Conservation (phyloP, 1,284 basidiomycete species). For the Ceratorhiza oryzae-sativae region DNA sequence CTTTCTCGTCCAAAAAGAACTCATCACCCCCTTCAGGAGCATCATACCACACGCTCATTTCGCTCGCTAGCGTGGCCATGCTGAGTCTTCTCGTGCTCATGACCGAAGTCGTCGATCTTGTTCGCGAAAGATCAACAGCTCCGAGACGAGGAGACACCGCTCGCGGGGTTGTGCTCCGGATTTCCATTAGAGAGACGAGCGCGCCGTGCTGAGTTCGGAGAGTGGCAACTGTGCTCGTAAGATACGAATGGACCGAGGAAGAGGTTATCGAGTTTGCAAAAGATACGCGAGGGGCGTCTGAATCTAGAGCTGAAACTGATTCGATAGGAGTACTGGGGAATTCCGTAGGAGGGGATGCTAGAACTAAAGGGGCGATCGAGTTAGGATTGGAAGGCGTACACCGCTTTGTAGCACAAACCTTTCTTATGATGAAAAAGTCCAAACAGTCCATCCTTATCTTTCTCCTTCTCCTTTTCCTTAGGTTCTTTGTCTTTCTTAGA, state of each 20-base stretch:
- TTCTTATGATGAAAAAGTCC: slow-evolving; percentile 41
- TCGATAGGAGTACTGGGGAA: slow-evolving; percentile 11
- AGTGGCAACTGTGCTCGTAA: slow-evolving; percentile 29
- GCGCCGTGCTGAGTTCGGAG: slow-evolving; percentile 41
- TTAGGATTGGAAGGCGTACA: not conserved
- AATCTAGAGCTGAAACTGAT: not conserved
- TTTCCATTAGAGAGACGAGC: slow-evolving; percentile 30
- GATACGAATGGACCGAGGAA: slow-evolving; percentile 17
- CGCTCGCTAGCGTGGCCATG: slow-evolving; percentile 33
- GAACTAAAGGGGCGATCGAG: not conserved
- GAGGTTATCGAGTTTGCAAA: slow-evolving; percentile 29
- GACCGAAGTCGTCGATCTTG: not conserved
- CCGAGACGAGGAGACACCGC: slow-evolving; percentile 33
- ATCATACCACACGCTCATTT: slow-evolving; percentile 40
- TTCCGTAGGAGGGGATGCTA: slow-evolving; percentile 17
- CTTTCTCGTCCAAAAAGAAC: slow-evolving; percentile 40
- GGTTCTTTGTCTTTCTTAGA: slow-evolving; percentile 45
- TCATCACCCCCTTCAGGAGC: slow-evolving; percentile 42
- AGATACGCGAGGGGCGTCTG: not conserved
- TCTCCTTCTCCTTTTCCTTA: slow-evolving; percentile 42
- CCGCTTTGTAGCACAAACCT: slow-evolving; percentile 11
- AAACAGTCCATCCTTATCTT: slow-evolving; percentile 41
- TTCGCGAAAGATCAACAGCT: slow-evolving; percentile 26
- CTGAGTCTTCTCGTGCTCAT: slow-evolving; percentile 39
- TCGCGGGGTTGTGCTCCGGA: slow-evolving; percentile 1